Base-by-base conservation (phyloP, 148 eudicot genomes). In the Cornus kousa region DNA sequence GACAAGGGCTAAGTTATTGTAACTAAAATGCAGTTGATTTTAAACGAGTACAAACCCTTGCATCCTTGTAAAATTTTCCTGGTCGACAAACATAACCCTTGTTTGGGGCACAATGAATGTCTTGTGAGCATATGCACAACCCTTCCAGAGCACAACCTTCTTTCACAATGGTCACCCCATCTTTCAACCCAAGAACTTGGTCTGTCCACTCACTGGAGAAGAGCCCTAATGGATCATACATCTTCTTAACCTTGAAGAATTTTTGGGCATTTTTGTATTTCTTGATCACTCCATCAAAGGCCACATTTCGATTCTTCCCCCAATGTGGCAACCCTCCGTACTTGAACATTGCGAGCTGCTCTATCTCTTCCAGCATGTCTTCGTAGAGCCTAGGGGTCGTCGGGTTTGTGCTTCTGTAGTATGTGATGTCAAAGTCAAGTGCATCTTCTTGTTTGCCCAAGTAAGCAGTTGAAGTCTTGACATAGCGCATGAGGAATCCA, bases 91-190 rank as follows among this genome's bases (percentile, higher is more conserved):
- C 80, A 46, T 95, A 95, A 0, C 91, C 90, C 83, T 84, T 87
- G 23, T 68, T 79, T 7, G 97, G 92, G 19, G 97, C 94, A 74
- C 98, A 95, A 75, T 95, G 97, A 20, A 28, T 72, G 70, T 95
- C 93, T 39, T 86, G 33, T 0, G 86, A 90, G 79, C 98, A 95
- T 11, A 95, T 68, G 66, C 98, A 93, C 73, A 95, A 67, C 10
- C 97, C 98, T 86, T 95, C 97, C 4, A 93, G 78, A 17, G 90
- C 98, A 80, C 98, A 95, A 12, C 97, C 97, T 46, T 80, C 91
- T 72, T 82, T 82, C 0, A 70, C 46, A 17, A 89, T 78, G 39
- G 60, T 86, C 66, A 89, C 46, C 5, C 85, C 84, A 53, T 78
- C 82, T 59, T 81, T 81, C 62, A 93, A 39, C 62, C 97, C 98